Evolutionary conservation across 768 basidiomycete genomes (phyloP).

Genomic region (Lactifluus subvellereus): DNA sequence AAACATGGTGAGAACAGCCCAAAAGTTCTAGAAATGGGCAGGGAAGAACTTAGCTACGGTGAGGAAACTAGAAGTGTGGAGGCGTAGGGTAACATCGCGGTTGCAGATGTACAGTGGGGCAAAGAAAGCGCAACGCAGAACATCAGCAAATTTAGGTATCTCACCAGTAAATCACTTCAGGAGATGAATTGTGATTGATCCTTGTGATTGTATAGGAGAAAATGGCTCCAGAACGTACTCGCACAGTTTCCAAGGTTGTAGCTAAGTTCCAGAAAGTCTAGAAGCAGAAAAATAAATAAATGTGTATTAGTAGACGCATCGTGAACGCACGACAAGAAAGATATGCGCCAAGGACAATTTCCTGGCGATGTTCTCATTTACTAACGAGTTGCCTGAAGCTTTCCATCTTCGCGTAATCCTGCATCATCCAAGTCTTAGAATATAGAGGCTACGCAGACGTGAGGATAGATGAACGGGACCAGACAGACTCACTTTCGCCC

Average conservation of each 20-base stretch:
- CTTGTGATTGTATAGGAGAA: constrained; percentile 14
- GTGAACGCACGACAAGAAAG: constrained; percentile 44
- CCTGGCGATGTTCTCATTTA: constrained; percentile 56
- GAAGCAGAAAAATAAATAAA: not conserved
- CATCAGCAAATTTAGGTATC: too few species aligned
- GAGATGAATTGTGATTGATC: constrained; percentile 9
- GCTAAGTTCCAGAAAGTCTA: constrained; percentile 16
- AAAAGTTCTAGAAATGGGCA: not conserved
- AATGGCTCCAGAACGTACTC: constrained; percentile 19
- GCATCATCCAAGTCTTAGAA: constrained; percentile 55
- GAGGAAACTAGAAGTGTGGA: not conserved
- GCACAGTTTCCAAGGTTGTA: constrained; percentile 15
- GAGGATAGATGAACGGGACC: too few species aligned
- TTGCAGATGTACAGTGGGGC: not conserved
- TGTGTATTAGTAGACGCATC: not conserved
- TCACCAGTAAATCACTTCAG: constrained; percentile 12
- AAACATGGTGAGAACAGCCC: not conserved
- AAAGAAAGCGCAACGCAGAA: not conserved
- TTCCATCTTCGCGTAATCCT: constrained; percentile 55
- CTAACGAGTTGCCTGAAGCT: constrained; percentile 57
- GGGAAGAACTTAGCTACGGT: not conserved
- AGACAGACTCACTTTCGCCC: too few species aligned
- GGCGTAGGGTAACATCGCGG: not conserved
- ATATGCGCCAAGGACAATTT: constrained; percentile 57
- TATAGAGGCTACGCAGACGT: too few species aligned